These are phyloP conservation scores for Delonix regia DNA, from an alignment of 306 rosid genomes.

Conservation along the genomic window DNA sequence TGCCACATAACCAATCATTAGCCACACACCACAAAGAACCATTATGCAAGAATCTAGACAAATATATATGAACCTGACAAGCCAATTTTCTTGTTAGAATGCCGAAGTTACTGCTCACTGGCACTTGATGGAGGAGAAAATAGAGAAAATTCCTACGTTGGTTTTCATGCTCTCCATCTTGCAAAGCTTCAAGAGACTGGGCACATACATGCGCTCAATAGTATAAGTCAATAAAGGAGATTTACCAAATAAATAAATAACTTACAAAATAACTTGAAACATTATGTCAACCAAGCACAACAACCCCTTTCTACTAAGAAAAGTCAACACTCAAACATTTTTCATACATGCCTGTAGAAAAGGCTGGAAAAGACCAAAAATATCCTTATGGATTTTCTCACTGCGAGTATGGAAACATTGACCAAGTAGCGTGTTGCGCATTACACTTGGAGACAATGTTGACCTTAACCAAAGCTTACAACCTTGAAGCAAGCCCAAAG, in stretches of 20 bases:
- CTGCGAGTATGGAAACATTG: constrained; percentile 94
- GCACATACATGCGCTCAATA: constrained; percentile 38
- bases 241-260: background rate
- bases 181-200: constrained; percentile 98
- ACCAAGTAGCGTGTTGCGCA: constrained; percentile 93
- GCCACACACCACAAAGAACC: constrained; percentile 26
- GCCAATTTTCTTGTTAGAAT: constrained; percentile 79
- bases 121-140: constrained; percentile 97
- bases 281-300: constrained; percentile 31
- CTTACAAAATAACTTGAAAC: background rate
- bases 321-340: constrained; percentile 32
- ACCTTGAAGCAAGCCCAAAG: constrained; percentile 59
- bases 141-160: constrained; percentile 94
- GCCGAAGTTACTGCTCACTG: constrained; percentile 94
- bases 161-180: constrained; percentile 96
- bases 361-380: constrained; percentile 94
- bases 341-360: constrained; percentile 81
- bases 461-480: constrained; percentile 99
- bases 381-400: constrained; percentile 95
- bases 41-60: constrained; percentile 39
- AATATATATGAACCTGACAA: constrained; percentile 71
- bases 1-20: constrained; percentile 16
- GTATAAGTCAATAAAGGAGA: constrained; percentile 32
- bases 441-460: constrained; percentile 86
- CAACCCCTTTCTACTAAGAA: background rate